Evolutionary conservation across 306 rosid species (phyloP).

Genomic region (Benincasa hispida): DNA sequence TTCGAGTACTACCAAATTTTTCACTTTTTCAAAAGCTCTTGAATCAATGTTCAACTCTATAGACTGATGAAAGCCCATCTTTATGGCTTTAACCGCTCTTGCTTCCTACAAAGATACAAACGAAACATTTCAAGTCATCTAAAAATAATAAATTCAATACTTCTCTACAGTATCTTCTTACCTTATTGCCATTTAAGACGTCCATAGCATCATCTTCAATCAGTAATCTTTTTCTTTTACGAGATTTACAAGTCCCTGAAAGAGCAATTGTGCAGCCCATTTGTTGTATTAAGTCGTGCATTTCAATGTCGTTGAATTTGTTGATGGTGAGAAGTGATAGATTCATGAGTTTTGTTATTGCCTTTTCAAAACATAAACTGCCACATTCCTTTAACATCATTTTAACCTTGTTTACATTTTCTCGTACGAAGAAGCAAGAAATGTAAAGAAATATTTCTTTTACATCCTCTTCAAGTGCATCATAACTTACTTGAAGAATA

Average conservation of each 20-base stretch:
- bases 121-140: no score
- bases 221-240: neutral
- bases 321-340: constrained; percentile 13
- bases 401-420: neutral
- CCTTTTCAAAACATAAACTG: constrained; percentile 2
- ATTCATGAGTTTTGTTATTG: constrained; percentile 9
- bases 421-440: constrained; percentile 23
- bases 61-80: neutral
- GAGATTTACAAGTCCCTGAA: neutral
- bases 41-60: neutral
- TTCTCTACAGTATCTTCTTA: no score
- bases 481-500: constrained; percentile 10
- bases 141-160: no score
- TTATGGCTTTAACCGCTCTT: neutral
- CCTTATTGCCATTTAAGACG: neutral
- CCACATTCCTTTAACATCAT: constrained; percentile 15
- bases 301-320: neutral
- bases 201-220: neutral
- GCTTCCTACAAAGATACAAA: neutral
- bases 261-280: constrained; percentile 23
- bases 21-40: neutral
- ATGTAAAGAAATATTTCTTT: constrained; percentile 22
- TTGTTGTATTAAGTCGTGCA: constrained; percentile 19
- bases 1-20: neutral
- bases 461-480: neutral